A percentile compares a stretch with the other conserved stretches of the same genome.
Evolutionary conservation across 345 rosid genomes (phyloP).

Genomic region (Boechera divaricarpa): DNA sequence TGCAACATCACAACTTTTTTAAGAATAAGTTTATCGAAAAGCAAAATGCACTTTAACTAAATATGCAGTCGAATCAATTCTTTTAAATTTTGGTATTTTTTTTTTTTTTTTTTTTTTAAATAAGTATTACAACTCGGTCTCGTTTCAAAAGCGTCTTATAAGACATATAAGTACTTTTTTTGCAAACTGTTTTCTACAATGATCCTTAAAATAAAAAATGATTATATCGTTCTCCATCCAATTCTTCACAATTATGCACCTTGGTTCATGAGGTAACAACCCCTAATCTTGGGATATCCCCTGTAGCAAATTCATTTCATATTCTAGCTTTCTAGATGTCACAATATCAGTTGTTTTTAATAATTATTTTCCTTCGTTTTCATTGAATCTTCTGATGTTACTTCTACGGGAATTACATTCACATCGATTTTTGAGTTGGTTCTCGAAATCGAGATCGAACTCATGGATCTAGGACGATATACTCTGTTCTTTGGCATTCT

Average conservation of each 20-base stretch:
- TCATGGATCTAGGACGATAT: slow-evolving; percentile 50
- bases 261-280: not conserved
- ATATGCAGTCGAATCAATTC: not conserved
- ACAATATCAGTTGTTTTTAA: not conserved
- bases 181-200: not conserved
- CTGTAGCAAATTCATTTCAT: not conserved
- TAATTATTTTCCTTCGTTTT: not conserved
- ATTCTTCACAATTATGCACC: not conserved
- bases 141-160: not conserved
- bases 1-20: too few species aligned
- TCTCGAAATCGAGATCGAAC: slow-evolving; percentile 51
- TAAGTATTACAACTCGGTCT: not conserved
- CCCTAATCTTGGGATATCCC: not conserved
- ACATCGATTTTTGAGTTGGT: slow-evolving; percentile 46
- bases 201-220: not conserved
- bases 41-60: not conserved
- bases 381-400: slow-evolving; percentile 9
- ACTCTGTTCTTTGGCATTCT: slow-evolving; percentile 52
- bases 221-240: not conserved
- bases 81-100: not conserved
- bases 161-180: not conserved
- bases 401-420: slow-evolving; percentile 32
- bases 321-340: slow-evolving; percentile 15
- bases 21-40: too few species aligned
- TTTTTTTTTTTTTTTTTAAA: not conserved